Evolutionary conservation across 441 rosid genomes (phyloP).

Genomic region (Jatropha multifida): DNA sequence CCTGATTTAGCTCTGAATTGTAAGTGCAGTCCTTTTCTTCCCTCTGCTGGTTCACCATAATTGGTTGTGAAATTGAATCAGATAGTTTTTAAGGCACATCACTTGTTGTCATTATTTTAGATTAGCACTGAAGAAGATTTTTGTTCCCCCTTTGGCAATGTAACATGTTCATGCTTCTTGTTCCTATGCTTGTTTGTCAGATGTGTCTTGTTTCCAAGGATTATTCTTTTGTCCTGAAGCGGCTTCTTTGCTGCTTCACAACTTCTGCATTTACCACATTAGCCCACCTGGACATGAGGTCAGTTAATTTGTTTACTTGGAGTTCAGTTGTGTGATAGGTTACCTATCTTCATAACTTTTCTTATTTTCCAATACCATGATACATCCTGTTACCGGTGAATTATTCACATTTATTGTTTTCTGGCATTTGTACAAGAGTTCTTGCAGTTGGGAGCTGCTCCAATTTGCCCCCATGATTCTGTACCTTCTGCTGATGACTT

Average conservation of each 20-base stretch:
- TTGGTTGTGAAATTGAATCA: not conserved
- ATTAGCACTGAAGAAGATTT: not conserved
- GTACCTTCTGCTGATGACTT: slow-evolving; percentile 73
- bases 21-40: slow-evolving; percentile 32
- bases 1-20: slow-evolving; percentile 85
- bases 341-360: slow-evolving; percentile 17
- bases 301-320: slow-evolving; percentile 34
- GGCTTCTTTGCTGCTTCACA: slow-evolving; percentile 80
- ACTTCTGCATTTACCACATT: slow-evolving; percentile 89
- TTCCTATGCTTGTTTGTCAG: slow-evolving; percentile 37
- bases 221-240: slow-evolving; percentile 88
- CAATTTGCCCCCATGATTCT: slow-evolving; percentile 47
- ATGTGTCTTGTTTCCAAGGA: slow-evolving; percentile 86
- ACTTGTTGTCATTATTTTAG: not conserved
- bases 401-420: slow-evolving; percentile 42
- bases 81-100: not conserved
- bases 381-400: slow-evolving; percentile 18
- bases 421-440: slow-evolving; percentile 56
- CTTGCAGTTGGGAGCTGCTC: slow-evolving; percentile 93
- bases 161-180: slow-evolving; percentile 22
- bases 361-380: slow-evolving; percentile 25
- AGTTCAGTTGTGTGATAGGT: slow-evolving; percentile 3
- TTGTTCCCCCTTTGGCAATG: slow-evolving; percentile 6
- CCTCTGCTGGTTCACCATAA: not conserved
- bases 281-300: slow-evolving; percentile 96